These are phyloP conservation scores for Aleurites moluccanus DNA, from an alignment of 441 rosid genomes.

Conservation along the genomic window DNA sequence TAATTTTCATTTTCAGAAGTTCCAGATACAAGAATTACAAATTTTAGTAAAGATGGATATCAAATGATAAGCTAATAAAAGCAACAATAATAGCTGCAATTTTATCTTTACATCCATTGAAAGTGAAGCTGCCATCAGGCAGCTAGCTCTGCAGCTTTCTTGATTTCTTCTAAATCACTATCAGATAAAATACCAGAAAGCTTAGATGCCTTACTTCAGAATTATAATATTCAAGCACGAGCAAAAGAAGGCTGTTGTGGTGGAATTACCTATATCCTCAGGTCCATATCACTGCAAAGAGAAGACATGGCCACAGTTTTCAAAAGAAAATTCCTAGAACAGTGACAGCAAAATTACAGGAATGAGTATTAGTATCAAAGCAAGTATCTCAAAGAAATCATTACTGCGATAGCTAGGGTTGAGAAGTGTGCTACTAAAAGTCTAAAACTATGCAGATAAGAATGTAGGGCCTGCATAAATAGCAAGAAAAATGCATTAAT, in stretches of 20 bases:
- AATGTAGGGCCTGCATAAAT: neutral
- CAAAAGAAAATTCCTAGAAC: neutral
- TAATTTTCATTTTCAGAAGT: neutral
- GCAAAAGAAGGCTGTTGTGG: neutral
- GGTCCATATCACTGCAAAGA: slow-evolving; percentile 8
- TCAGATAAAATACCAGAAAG: neutral
- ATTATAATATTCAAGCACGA: slow-evolving; percentile 12
- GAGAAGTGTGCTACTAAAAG: neutral
- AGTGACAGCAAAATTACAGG: neutral
- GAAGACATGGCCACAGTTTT: neutral
- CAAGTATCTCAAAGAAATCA: neutral
- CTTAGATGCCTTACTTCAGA: neutral
- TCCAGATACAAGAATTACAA: neutral
- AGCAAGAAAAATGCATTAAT: neutral
- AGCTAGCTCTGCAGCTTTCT: too few species aligned
- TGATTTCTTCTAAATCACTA: neutral
- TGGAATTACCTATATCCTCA: neutral
- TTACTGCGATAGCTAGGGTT: neutral
- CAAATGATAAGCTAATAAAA: neutral
- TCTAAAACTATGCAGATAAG: neutral
- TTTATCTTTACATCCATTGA: neutral
- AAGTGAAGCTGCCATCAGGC: neutral
- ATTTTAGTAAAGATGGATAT: neutral
- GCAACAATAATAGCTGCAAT: slow-evolving; percentile 3
- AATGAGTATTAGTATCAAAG: neutral